Percentiles rank a stretch among this genome's conserved stretches.
phyloP scores from a whole-genome alignment of 768 basidiomycete species.

The Tylopilus vinaceipallidus region DNA sequence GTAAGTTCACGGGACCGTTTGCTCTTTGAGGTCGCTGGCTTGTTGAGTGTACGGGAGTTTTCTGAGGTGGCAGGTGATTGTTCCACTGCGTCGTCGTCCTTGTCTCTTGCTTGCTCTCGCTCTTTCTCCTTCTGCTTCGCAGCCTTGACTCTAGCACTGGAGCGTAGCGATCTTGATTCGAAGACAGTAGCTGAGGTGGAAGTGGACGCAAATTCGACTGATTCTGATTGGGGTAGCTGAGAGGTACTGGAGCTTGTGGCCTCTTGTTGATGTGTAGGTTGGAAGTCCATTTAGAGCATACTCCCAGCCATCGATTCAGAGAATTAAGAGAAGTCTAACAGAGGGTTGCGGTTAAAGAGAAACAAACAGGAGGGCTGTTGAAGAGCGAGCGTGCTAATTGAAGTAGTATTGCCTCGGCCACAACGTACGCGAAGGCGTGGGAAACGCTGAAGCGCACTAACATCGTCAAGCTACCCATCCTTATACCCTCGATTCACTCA shows the following conservation, averaged over 20 bases:
- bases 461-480: too few relatives aligned
- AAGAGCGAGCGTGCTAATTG: conserved; percentile 22
- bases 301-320: conserved; percentile 79
- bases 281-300: conserved; percentile 91
- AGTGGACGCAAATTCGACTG: conserved; percentile 34
- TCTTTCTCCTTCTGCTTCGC: conserved; percentile 66
- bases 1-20: conserved; percentile 52
- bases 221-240: conserved; percentile 43
- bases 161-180: conserved; percentile 62
- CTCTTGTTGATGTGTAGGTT: conserved; percentile 68
- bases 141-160: conserved; percentile 73
- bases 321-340: conserved; percentile 16
- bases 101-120: conserved; percentile 52
- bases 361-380: conserved; percentile 20
- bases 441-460: conserved; percentile 22
- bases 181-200: conserved; percentile 36
- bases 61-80: conserved; percentile 39
- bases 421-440: conserved; percentile 30
- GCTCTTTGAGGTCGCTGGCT: conserved; percentile 38
- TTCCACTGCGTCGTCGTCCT: conserved; percentile 50
- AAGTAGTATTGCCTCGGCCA: conserved; percentile 23
- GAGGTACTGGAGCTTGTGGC: conserved; percentile 59
- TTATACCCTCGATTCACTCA: conserved; percentile 41
- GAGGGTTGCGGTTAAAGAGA: conserved; percentile 27
- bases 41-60: conserved; percentile 41